Percentiles rank a stretch among this genome's conserved stretches.
Conservation (phyloP, 2,329 filamentous ascomycete genomes). For the Diaporthe citrichinensis region DNA sequence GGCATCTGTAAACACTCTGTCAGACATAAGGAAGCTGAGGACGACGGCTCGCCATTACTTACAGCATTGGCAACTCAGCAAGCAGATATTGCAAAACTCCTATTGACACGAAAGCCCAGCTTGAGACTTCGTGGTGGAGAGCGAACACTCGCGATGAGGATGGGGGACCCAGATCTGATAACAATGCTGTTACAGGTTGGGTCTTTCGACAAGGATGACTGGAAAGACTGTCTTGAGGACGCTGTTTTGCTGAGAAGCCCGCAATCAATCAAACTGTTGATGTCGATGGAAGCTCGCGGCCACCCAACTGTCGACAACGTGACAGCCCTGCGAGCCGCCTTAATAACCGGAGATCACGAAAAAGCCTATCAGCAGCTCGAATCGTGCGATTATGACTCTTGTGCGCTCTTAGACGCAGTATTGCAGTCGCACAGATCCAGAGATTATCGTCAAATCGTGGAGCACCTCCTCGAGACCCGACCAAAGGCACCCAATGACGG, state of each 20-base stretch:
- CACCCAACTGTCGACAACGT: neutral
- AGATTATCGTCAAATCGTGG: neutral
- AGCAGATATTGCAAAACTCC: neutral
- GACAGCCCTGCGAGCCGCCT: neutral
- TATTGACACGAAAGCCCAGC: neutral
- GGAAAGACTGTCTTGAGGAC: neutral
- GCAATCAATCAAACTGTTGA: neutral
- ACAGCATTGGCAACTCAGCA: accelerated
- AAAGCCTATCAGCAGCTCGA: neutral
- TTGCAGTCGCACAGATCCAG: too few species aligned
- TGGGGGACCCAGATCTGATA: neutral
- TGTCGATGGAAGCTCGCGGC: neutral
- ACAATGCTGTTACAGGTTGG: neutral
- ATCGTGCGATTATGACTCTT: neutral
- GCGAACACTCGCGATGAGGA: accelerated
- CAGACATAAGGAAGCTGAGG: too few species aligned
- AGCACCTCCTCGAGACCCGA: neutral
- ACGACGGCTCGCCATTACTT: neutral
- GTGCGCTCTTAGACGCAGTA: neutral
- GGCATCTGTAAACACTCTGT: too few species aligned
- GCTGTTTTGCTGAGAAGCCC: accelerated
- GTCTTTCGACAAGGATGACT: accelerated
- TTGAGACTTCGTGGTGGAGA: neutral
- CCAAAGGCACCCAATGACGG: neutral
- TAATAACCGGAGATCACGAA: neutral